Percentiles rank a stretch among this genome's conserved stretches.
Evolutionary conservation across 805 yeast species (phyloP).

Genomic region (Cyberlindnera xylosilytica): DNA sequence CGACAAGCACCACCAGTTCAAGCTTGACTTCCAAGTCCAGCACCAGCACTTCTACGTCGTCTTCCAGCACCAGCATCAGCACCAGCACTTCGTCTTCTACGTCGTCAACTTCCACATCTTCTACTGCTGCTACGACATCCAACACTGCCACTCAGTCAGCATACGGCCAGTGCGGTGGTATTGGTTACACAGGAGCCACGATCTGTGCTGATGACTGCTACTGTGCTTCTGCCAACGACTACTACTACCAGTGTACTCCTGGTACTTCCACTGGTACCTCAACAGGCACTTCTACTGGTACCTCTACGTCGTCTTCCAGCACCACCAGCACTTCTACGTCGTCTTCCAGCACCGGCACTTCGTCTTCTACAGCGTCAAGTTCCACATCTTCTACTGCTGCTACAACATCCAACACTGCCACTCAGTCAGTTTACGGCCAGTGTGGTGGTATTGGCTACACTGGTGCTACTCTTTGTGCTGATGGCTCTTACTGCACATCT

Average conservation of each 20-base stretch:
- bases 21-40: not conserved
- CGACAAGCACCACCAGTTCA: not conserved
- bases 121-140: conserved; percentile 1
- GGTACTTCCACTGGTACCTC: not conserved
- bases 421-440: conserved; percentile 8
- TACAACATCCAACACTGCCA: not conserved
- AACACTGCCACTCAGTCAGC: not conserved
- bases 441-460: conserved; percentile 20
- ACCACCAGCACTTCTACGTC: conserved; percentile 1
- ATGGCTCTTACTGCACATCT: conserved; percentile 12
- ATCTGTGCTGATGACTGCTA: conserved; percentile 14
- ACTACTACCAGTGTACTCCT: conserved; percentile 17
- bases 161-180: conserved; percentile 22
- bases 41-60: not conserved
- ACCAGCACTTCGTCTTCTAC: not conserved
- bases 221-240: conserved; percentile 13
- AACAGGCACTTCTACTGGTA: conserved; percentile 1
- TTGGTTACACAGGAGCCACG: conserved; percentile 8
- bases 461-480: conserved; percentile 14
- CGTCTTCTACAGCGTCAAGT: too few relatives aligned
- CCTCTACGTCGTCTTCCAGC: conserved; percentile 4
- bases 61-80: not conserved
- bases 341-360: not conserved
- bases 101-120: not conserved
- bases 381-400: too few relatives aligned